These are phyloP conservation scores for Russula emetica DNA, from an alignment of 768 basidiomycete genomes.

Conservation along the genomic window DNA sequence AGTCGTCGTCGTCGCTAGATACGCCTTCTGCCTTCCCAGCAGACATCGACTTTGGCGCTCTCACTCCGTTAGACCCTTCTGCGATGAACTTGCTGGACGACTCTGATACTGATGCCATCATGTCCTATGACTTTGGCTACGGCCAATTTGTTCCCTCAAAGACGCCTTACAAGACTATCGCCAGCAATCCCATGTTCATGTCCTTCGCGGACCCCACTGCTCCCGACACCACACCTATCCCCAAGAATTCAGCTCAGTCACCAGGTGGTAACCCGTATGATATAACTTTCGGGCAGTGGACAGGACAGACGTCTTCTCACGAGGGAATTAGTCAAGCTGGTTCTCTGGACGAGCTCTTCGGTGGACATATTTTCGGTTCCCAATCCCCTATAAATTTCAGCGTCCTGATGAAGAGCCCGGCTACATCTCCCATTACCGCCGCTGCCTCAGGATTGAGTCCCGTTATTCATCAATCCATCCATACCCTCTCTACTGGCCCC, in stretches of 20 bases:
- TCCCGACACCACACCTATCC: constrained; percentile 28
- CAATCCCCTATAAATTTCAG: constrained; percentile 29
- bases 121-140: constrained; percentile 37
- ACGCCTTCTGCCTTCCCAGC: constrained; percentile 29
- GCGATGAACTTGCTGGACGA: constrained; percentile 64
- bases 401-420: constrained; percentile 23
- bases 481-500: not conserved
- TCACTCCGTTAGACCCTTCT: constrained; percentile 68
- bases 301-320: constrained; percentile 31
- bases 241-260: constrained; percentile 11
- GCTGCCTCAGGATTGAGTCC: constrained; percentile 45
- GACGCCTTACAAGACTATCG: constrained; percentile 70
- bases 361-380: constrained; percentile 37
- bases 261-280: constrained; percentile 38
- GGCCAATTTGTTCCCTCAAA: constrained; percentile 43
- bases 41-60: constrained; percentile 57
- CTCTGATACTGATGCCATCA: constrained; percentile 30
- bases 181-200: constrained; percentile 80
- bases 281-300: constrained; percentile 40
- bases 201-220: constrained; percentile 55
- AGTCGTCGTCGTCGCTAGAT: constrained; percentile 35
- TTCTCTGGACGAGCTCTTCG: constrained; percentile 46
- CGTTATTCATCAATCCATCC: constrained; percentile 44
- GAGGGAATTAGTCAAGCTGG: constrained; percentile 36
- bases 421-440: constrained; percentile 39